Evolutionary conservation across 768 basidiomycete species (phyloP).

Genomic region (Pulveroboletus sp.): DNA sequence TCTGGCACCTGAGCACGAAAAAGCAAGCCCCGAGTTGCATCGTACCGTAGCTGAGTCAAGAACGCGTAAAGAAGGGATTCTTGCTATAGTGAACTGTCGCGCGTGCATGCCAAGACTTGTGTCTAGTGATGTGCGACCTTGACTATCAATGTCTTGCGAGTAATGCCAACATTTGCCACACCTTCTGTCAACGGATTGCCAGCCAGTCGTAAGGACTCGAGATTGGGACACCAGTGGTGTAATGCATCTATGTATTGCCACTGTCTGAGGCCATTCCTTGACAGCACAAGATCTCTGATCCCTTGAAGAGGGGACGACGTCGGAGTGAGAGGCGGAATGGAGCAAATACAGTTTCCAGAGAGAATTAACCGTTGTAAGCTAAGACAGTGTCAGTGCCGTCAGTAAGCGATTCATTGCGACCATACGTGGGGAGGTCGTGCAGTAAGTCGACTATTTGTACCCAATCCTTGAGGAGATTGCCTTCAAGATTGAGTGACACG

Average conservation of each 20-base stretch:
- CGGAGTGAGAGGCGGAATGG: constrained; percentile 37
- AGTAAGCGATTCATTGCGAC: neutral
- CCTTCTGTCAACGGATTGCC: constrained; percentile 64
- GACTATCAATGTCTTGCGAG: constrained; percentile 1
- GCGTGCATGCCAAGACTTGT: constrained; percentile 34
- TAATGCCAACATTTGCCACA: constrained; percentile 21
- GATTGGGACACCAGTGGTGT: constrained; percentile 59
- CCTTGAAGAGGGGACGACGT: constrained; percentile 25
- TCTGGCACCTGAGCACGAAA: constrained; percentile 7
- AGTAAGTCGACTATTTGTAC: constrained; percentile 42
- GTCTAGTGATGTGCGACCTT: constrained; percentile 27
- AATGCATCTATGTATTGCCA: constrained; percentile 69
- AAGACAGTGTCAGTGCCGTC: constrained; percentile 6
- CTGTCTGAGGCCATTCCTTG: constrained; percentile 49
- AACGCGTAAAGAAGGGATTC: constrained; percentile 52
- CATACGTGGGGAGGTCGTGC: constrained; percentile 42
- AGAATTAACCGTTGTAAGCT: constrained; percentile 63
- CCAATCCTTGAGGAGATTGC: constrained; percentile 62
- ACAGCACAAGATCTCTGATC: constrained; percentile 59
- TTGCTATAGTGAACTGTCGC: constrained; percentile 63
- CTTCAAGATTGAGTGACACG: constrained; percentile 62
- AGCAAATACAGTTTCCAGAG: constrained; percentile 53
- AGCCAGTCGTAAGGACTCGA: constrained; percentile 55
- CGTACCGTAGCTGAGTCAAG: constrained; percentile 66
- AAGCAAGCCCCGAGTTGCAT: constrained; percentile 2